Evolutionary conservation across 2,329 filamentous ascomycete species (phyloP), one percentile per base, ranked within the genome.

Genomic region (Penicillium digitatum): DNA sequence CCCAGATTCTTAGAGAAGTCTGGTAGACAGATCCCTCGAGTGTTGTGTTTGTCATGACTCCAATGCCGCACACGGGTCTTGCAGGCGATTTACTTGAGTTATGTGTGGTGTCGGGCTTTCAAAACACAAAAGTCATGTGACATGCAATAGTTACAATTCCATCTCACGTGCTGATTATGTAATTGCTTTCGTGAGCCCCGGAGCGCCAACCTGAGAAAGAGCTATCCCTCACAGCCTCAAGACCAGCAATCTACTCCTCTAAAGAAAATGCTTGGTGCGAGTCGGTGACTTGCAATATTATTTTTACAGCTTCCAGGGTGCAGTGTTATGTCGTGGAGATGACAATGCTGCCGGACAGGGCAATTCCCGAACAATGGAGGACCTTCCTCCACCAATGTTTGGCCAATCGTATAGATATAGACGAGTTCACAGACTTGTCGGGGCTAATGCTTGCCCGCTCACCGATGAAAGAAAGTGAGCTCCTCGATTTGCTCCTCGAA

Each of bases 351-450:
- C 58, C 61, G 40, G 65, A 64, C 37, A 50, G 27, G 63, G 64
- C 64, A 46, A 44, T 43, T 10, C 61, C 66, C 46, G 66, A 69
- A 59, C 70, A 73, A 68, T 74, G 72, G 72, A 68, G 61, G 59
- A 66, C 63, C 51, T 71, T 74, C 61, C 62, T 74, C 66, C 63
- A 66, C 45, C 67, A 67, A 59, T 73, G 72, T 62, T 58, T 74
- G 52, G 63, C 66, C 54, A 68, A 69, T 56, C 71, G 72, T 29
- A 67, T 74, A 48, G 72, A 72, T 54, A 69, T 67, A 11, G 62
- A 66, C 20, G 71, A 75, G 43, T 76, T 76, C 63, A 68, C 65
- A 40, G 64, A 67, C 34, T 64, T 76, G 18, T 67, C 67, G n/a
- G 68, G 67, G 37, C 52, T 75, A 24, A 64, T 76, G 52, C 58